Base-by-base conservation (phyloP, 495 filamentous ascomycete species). In the Venustampulla echinocandica region DNA sequence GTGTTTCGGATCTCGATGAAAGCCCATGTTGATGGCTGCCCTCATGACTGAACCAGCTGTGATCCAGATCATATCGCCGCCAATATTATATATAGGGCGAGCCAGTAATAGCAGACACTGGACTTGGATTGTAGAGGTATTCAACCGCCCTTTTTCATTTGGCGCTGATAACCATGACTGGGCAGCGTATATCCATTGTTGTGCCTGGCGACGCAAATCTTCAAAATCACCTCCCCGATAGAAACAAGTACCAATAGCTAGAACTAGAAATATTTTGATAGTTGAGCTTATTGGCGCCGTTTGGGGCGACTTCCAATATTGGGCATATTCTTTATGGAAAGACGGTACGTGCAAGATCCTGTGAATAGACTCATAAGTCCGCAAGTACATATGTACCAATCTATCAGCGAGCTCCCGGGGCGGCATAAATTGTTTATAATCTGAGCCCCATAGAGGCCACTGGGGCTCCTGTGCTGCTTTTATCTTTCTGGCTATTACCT, bases 171-270 rank as follows among this genome's bases (percentile, higher is more conserved):
- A 63, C 80, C 80, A 86, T 37, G 71, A 70, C 35, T 77, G 75
- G 1, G 76, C 76, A 46, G 82, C 75, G 25, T 76, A 68, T 2
- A 82, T 68, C 82, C 82, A 86, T 50, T 74, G 66, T 15, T 73
- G 58, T 0, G 76, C 77, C 3, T 66, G 71, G 9, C 61, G 63
- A 20, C 78, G 73, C 19, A 71, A 60, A 20, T 69, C 59, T 30
- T 61, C 64, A 0, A 42, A 50, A 4, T 71, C 67, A 18, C 25
- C n/a, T 3, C 35, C 49, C 41, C 78, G 77, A 42, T 82, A 75
- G 18, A 71, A 69, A 55, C 70, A 69, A 15, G 69, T 51, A 1
- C 80, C 80, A 46, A 80, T 77, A 9, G 80, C 76, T 55, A 84
- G 68, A n/a, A 81, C 69, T 10, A 86, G 59, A 47, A 84, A 70